Conservation (phyloP, 1,284 basidiomycete genomes). For the Xanthoconium separans region DNA sequence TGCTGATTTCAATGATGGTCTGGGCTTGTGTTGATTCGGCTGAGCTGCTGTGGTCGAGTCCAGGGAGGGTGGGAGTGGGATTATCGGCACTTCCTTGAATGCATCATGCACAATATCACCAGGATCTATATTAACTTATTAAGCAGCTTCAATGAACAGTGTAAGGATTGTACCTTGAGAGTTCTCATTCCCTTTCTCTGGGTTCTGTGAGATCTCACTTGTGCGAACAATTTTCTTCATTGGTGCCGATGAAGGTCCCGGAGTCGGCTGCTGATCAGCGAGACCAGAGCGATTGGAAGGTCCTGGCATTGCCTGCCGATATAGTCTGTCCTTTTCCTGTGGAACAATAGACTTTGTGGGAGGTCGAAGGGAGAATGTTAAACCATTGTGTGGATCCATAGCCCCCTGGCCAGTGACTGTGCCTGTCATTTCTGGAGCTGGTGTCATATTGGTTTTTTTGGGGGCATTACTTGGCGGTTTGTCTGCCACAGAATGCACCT, state of each 20-base stretch:
- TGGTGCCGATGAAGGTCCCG: not conserved
- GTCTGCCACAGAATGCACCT: no score
- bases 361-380: not conserved
- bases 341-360: not conserved
- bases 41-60: not conserved
- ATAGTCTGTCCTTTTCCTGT: not conserved
- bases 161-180: no score
- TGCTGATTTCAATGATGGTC: not conserved
- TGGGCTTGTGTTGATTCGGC: not conserved
- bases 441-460: no score
- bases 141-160: no score
- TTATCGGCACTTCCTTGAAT: not conserved
- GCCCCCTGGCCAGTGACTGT: no score
- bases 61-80: not conserved
- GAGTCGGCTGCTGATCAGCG: not conserved
- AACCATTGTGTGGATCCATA: no score
- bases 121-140: not conserved
- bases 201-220: no score
- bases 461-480: no score
- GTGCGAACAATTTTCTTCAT: no score
- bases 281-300: not conserved
- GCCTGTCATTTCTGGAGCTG: no score
- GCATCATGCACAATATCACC: not conserved
- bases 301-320: no score
- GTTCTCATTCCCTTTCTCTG: no score